Evolutionary conservation across 1,284 basidiomycete species (phyloP).

Genomic region (Malassezia caprae): DNA sequence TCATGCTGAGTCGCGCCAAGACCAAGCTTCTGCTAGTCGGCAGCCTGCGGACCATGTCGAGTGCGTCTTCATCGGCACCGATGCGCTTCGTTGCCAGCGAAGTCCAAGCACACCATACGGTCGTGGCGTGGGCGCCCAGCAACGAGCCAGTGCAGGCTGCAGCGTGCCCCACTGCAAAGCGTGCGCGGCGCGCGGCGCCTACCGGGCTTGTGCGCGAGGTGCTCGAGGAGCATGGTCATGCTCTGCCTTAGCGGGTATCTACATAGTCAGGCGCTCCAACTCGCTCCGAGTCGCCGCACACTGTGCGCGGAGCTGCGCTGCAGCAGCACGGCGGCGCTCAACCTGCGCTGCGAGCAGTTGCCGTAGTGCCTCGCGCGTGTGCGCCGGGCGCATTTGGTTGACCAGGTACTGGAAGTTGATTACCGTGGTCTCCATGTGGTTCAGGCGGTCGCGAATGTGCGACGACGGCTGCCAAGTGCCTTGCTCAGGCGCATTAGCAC

Average conservation of each 20-base stretch:
- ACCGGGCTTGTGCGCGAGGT: neutral
- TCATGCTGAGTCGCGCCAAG: constrained; percentile 36
- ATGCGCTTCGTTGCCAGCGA: neutral
- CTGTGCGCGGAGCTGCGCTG: constrained; percentile 24
- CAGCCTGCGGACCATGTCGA: constrained; percentile 21
- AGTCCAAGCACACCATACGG: neutral
- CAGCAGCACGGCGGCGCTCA: constrained; percentile 19
- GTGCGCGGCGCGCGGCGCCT: neutral
- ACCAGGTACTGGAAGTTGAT: constrained; percentile 43
- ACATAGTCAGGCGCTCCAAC: neutral
- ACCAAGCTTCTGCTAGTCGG: constrained; percentile 54
- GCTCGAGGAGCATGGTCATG: constrained; percentile 4
- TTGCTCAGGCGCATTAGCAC: neutral
- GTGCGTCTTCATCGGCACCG: constrained; percentile 1
- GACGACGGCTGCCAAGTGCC: constrained; percentile 28
- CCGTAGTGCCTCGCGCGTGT: constrained; percentile 34
- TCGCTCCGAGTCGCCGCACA: constrained; percentile 11
- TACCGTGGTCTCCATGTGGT: constrained; percentile 38
- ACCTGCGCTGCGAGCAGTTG: constrained; percentile 31
- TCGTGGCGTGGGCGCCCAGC: neutral
- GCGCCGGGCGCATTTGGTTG: constrained; percentile 41
- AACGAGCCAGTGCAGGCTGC: neutral
- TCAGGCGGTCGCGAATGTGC: constrained; percentile 30
- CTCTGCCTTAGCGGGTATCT: neutral
- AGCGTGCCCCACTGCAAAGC: neutral